Conservation (phyloP, 2,329 filamentous ascomycete genomes). For the Plectosphaerella plurivora region DNA sequence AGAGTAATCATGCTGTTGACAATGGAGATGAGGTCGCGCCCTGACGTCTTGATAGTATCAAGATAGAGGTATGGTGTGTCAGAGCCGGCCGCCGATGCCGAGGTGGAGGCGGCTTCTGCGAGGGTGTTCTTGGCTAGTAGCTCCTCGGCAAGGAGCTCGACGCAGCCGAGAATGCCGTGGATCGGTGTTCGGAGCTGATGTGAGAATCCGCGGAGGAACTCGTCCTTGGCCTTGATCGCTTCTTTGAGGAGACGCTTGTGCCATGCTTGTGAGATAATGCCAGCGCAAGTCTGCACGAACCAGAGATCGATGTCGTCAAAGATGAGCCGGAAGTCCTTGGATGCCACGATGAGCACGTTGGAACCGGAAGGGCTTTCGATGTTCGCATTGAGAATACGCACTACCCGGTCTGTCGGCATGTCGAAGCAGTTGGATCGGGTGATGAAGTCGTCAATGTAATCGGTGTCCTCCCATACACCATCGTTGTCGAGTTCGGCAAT, state of each 20-base stretch:
- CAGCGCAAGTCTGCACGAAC: constrained; percentile 36
- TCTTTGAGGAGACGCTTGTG: constrained; percentile 32
- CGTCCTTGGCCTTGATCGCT: constrained; percentile 36
- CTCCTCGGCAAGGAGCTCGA: constrained; percentile 36
- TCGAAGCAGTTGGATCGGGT: constrained; percentile 25
- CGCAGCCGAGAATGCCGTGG: constrained; percentile 35
- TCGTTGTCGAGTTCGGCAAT: constrained; percentile 23
- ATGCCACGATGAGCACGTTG: constrained; percentile 31
- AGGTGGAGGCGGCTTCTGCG: constrained; percentile 1
- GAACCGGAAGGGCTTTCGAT: constrained; percentile 25
- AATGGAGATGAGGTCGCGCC: constrained; percentile 35
- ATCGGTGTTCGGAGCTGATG: constrained; percentile 44
- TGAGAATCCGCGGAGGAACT: constrained; percentile 38
- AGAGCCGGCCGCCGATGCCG: background rate
- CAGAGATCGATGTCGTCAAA: constrained; percentile 42
- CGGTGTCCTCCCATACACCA: constrained; percentile 38
- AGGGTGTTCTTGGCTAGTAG: constrained; percentile 18
- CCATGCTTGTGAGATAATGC: constrained; percentile 28
- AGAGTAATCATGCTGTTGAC: constrained; percentile 39
- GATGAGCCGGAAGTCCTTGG: constrained; percentile 34
- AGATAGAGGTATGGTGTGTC: constrained; percentile 13
- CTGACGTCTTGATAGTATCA: constrained; percentile 31
- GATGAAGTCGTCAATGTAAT: constrained; percentile 32
- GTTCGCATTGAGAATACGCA: constrained; percentile 31
- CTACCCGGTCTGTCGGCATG: constrained; percentile 17